Percentiles rank a stretch among this genome's conserved stretches.
These are phyloP conservation scores for Sinapis alba DNA, from an alignment of 441 rosid genomes.

Conservation along the genomic window DNA sequence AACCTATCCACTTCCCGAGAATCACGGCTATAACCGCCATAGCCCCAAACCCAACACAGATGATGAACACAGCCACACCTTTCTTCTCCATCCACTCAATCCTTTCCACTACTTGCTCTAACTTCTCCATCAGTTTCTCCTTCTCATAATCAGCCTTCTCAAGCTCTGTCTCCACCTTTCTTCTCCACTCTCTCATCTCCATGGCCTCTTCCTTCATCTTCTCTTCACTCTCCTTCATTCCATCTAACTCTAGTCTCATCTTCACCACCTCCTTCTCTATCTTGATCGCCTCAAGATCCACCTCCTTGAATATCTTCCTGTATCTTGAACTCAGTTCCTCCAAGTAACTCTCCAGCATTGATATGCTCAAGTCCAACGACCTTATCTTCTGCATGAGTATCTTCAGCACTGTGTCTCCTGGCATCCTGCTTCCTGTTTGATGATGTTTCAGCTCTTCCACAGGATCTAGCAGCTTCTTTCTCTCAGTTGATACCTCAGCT, in stretches of 20 bases:
- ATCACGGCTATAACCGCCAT: slow-evolving; percentile 46
- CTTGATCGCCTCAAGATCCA: slow-evolving; percentile 61
- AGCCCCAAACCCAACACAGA: slow-evolving; percentile 60
- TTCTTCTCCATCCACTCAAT: slow-evolving; percentile 71
- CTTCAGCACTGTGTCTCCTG: slow-evolving; percentile 86
- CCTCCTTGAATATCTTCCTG: slow-evolving; percentile 62
- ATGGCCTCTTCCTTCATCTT: slow-evolving; percentile 47
- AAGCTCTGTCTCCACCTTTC: slow-evolving; percentile 38
- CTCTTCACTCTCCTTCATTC: slow-evolving; percentile 52
- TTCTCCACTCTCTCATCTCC: slow-evolving; percentile 63
- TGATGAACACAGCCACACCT: slow-evolving; percentile 56
- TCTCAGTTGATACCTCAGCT: slow-evolving; percentile 35
- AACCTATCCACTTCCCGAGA: slow-evolving; percentile 12
- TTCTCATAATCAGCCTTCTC: slow-evolving; percentile 64
- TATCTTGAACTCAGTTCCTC: slow-evolving; percentile 78
- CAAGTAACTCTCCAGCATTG: slow-evolving; percentile 80
- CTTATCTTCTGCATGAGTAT: slow-evolving; percentile 90
- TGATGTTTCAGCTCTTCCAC: slow-evolving; percentile 74
- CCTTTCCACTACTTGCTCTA: slow-evolving; percentile 43
- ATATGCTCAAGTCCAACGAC: slow-evolving; percentile 71
- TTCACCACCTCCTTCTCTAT: slow-evolving; percentile 50
- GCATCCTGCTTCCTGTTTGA: slow-evolving; percentile 79
- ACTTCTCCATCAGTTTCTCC: slow-evolving; percentile 27
- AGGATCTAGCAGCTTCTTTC: slow-evolving; percentile 44
- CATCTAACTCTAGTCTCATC: slow-evolving; percentile 52